Base-by-base conservation (phyloP, 306 rosid genomes). In the Cucurbita pepo region DNA sequence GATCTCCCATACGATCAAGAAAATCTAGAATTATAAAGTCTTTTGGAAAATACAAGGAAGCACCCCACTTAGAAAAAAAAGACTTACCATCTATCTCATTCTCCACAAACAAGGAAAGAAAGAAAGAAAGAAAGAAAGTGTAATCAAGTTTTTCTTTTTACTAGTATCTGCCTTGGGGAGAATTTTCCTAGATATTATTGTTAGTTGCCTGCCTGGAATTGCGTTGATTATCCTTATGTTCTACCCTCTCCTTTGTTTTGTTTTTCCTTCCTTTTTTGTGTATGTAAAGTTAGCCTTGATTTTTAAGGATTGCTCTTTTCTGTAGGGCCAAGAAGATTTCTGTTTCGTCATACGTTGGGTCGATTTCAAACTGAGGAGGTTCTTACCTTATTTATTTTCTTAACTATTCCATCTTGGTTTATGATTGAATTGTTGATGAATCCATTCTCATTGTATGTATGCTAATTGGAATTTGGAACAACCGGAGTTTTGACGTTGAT, bases 321-420 rank as follows among this genome's bases (percentile, higher is more conserved):
- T 58, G 66, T 84, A 94, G 96, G 84, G 52, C 97, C 98, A 9
- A 87, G 98, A 89, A 86, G 96, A 83, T 90, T 90, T 78, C 79
- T 94, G 55, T 83, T 88, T 71, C 98, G 95, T 62, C 83, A 87
- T 54, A 90, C 98, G 40, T 84, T 90, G 58, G 94, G 95, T 69
- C 89, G 97, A 80, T 79, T 94, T 65, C 98, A 75, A 61, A 85
- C 90, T 57, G 89, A 87, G 77, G 98, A 94, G 97, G 98, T 93
- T 76, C 19, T 79, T 72, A 5, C 64, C 30, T 21, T 43, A 62
- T 53, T 73, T 79, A 75, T 74, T 58, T 19, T 54, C 62, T 22
- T 60, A 56, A 71, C 77, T 66, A 65, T 71, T 67, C 69, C 58
- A 48, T 75, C 16, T 70, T 19, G 51, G 54, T 5, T 43, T 47